A percentile compares a stretch with the other conserved stretches of the same genome.
Evolutionary conservation across 345 rosid species (phyloP).

Genomic region (Linum trigynum): DNA sequence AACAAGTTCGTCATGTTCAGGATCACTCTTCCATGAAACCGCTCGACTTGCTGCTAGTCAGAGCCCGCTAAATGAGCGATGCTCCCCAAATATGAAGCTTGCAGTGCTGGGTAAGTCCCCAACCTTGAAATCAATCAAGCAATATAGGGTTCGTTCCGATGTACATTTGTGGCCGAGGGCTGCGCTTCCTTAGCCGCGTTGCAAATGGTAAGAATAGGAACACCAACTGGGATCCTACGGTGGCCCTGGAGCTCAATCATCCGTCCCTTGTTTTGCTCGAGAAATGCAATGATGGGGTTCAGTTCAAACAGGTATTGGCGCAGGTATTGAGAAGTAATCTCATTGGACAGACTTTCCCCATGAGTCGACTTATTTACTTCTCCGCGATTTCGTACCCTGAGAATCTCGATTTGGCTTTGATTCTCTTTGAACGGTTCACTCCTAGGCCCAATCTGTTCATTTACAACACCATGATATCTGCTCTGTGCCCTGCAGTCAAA

Average conservation of each 20-base stretch:
- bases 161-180: conserved; percentile 18
- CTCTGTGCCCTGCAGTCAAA: conserved; percentile 9
- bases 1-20: too few relatives aligned
- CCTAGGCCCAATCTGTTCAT: conserved; percentile 40
- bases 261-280: conserved; percentile 41
- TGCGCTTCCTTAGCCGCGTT: conserved; percentile 24
- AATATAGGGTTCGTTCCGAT: conserved; percentile 1
- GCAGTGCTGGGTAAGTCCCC: background rate
- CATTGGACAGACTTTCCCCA: conserved; percentile 38
- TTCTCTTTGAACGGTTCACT: conserved; percentile 33
- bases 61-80: too few relatives aligned
- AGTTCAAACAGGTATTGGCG: conserved; percentile 45
- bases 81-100: conserved; percentile 11
- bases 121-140: background rate
- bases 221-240: conserved; percentile 39
- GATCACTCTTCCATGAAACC: too few relatives aligned
- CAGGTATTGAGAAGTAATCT: conserved; percentile 41
- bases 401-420: conserved; percentile 32
- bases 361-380: conserved; percentile 48
- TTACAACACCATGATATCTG: conserved; percentile 44
- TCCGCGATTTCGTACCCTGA: conserved; percentile 42
- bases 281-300: conserved; percentile 31
- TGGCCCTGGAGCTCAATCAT: conserved; percentile 36
- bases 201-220: conserved; percentile 13
- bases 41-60: too few relatives aligned